These are phyloP conservation scores for Stagonosporopsis cucurbitacearum DNA, from an alignment of 2,329 filamentous ascomycete genomes.

Conservation along the genomic window DNA sequence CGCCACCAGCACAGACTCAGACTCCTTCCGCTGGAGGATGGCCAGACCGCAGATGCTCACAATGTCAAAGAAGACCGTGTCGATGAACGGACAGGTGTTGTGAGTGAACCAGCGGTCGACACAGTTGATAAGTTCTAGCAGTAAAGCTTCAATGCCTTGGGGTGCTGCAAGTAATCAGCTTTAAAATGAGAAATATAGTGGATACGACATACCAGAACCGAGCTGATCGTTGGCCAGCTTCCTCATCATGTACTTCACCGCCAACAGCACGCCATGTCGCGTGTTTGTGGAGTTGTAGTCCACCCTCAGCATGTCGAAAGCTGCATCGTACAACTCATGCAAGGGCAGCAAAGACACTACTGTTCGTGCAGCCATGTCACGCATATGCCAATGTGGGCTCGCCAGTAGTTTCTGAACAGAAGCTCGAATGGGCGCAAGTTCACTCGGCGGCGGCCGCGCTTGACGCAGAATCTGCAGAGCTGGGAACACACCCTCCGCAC, in stretches of 20 bases:
- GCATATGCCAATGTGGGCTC: slow-evolving; percentile 78
- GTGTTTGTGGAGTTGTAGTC: slow-evolving; percentile 28
- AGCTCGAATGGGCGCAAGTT: slow-evolving; percentile 62
- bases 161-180: slow-evolving; percentile 22
- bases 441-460: slow-evolving; percentile 67
- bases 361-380: slow-evolving; percentile 80
- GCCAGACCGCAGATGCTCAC: slow-evolving; percentile 36
- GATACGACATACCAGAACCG: neutral
- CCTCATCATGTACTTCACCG: slow-evolving; percentile 41
- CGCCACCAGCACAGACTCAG: slow-evolving; percentile 21
- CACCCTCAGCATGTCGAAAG: slow-evolving; percentile 27
- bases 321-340: slow-evolving; percentile 32
- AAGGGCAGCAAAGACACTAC: slow-evolving; percentile 52
- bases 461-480: slow-evolving; percentile 81
- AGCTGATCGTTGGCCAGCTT: slow-evolving; percentile 23
- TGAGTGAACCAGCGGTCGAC: slow-evolving; percentile 24
- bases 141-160: slow-evolving; percentile 24
- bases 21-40: slow-evolving; percentile 28
- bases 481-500: slow-evolving; percentile 75
- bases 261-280: slow-evolving; percentile 42
- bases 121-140: slow-evolving; percentile 27
- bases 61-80: slow-evolving; percentile 48
- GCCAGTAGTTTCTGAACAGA: slow-evolving; percentile 68
- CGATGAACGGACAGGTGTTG: slow-evolving; percentile 42
- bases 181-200: neutral